Base-by-base conservation (phyloP, 2,329 filamentous ascomycete species). In the Knufia petricola region DNA sequence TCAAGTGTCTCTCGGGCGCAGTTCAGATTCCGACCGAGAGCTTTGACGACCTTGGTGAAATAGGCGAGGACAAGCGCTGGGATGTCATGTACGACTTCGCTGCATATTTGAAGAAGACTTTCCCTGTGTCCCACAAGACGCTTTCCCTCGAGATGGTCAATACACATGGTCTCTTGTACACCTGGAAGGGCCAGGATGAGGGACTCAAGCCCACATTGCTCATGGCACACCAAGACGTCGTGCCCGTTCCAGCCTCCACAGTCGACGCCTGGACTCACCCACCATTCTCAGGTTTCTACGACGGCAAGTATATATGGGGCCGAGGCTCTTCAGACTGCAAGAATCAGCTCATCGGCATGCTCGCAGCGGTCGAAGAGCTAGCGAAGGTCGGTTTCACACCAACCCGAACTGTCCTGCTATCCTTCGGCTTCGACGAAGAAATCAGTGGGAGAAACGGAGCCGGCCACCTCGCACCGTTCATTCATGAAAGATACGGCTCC, bases 371-470 rank as follows among this genome's bases (percentile, higher is more conserved):
- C 7, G 77, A 82, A 55, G 64, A 73, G 3, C 69, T 83, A 3
- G 62, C 82, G 4, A 62, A 67, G 6, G 70, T 69, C 26, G 65
- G 64, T 3, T 82, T 77, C 59, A 53, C 60, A 30, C 79, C 79
- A 1, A 67, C 67, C 43, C 69, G 79, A 7, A 78, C 77, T 0
- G 56, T 83, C 3, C 62, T 82, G 4, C 57, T 82, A 1, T 74
- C 77, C 0, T 79, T 81, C 55, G 79, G 79, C 3, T 82, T 81
- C 49, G 79, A 83, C 56, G 78, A 83, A 60, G 79, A 82, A 60
- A 72, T 74, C 30, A 73, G 70, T 1, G 78, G 76, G 1, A 50
- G 50, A 0, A 61, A 71, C 8, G 78, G 79, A 7, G 78, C 76
- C 1, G 60, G 64, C 1, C 58, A 66, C n/a, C 67, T 82, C 4